These are phyloP conservation scores for Aspergillus arachidicola DNA, from an alignment of 2,329 filamentous ascomycete genomes.

Conservation along the genomic window DNA sequence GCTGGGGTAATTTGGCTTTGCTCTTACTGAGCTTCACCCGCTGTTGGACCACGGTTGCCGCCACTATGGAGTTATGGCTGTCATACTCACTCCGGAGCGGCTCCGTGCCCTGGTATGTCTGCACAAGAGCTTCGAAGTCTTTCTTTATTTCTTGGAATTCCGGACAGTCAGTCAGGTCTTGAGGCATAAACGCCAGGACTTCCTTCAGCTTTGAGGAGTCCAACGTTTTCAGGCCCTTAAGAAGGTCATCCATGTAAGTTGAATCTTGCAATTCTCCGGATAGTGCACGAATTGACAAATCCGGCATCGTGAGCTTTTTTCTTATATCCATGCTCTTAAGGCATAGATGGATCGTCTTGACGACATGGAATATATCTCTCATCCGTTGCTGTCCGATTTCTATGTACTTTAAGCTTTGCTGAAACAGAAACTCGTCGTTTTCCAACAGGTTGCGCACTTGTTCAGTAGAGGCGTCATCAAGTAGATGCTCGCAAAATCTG, in stretches of 20 bases:
- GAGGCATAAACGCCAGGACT: conserved; percentile 43
- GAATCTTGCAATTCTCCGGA: conserved; percentile 57
- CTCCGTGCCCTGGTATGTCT: conserved; percentile 49
- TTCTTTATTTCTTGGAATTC: conserved; percentile 48
- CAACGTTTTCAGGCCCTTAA: conserved; percentile 55
- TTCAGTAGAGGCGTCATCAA: conserved; percentile 39
- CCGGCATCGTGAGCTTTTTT: conserved; percentile 36
- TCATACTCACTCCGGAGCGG: conserved; percentile 74
- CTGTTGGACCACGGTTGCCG: conserved; percentile 62
- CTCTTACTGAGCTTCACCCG: conserved; percentile 62
- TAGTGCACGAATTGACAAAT: conserved; percentile 45
- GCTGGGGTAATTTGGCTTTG: conserved; percentile 55
- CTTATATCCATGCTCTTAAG: conserved; percentile 31
- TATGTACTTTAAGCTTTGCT: conserved; percentile 44
- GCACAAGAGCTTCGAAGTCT: conserved; percentile 52
- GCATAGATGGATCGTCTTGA: conserved; percentile 31
- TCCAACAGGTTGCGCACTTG: conserved; percentile 52
- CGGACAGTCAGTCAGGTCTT: conserved; percentile 34
- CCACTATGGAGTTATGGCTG: conserved; percentile 60
- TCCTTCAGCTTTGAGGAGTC: conserved; percentile 52
- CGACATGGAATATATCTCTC: conserved; percentile 36
- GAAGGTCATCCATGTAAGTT: conserved; percentile 53
- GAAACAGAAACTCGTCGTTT: conserved; percentile 52
- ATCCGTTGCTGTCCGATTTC: conserved; percentile 44
- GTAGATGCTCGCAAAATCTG: conserved; percentile 45